Conservation (phyloP, 257 asterid species). For the Nicotiana tabacum region DNA sequence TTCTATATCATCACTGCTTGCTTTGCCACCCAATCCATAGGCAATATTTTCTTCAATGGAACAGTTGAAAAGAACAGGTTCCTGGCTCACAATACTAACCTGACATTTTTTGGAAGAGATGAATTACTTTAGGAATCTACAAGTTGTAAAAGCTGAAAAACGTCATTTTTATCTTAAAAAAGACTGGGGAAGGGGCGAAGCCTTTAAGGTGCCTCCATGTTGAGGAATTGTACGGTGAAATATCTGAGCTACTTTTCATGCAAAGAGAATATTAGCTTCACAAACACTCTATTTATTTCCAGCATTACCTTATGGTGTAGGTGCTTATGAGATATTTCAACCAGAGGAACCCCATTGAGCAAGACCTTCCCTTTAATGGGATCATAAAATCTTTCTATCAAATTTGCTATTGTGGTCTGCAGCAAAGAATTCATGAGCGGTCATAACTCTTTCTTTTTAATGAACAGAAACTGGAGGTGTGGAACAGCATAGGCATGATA, state of each 20-base stretch:
- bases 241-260: not conserved
- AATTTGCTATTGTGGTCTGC: conserved; percentile 87
- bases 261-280: not conserved
- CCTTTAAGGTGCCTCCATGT: not conserved
- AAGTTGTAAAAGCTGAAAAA: not conserved
- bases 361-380: conserved; percentile 59
- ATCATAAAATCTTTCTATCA: conserved; percentile 87
- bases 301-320: conserved; percentile 65
- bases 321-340: conserved; percentile 66
- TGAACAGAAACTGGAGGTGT: not conserved
- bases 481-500: not conserved
- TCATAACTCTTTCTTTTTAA: not conserved
- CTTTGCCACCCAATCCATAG: conserved; percentile 69
- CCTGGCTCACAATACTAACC: conserved; percentile 92
- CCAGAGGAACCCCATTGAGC: conserved; percentile 70
- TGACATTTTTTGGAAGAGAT: conserved; percentile 16
- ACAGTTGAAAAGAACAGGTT: conserved; percentile 83
- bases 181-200: not conserved
- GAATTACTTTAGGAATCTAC: not conserved
- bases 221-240: not conserved
- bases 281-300: not conserved
- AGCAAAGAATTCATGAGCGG: conserved; percentile 13
- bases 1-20: conserved; percentile 58
- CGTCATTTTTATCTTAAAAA: not conserved
- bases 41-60: conserved; percentile 84